Conservation (phyloP, 2,329 filamentous ascomycete genomes). For the Hawksworthiomyces lignivorus region DNA sequence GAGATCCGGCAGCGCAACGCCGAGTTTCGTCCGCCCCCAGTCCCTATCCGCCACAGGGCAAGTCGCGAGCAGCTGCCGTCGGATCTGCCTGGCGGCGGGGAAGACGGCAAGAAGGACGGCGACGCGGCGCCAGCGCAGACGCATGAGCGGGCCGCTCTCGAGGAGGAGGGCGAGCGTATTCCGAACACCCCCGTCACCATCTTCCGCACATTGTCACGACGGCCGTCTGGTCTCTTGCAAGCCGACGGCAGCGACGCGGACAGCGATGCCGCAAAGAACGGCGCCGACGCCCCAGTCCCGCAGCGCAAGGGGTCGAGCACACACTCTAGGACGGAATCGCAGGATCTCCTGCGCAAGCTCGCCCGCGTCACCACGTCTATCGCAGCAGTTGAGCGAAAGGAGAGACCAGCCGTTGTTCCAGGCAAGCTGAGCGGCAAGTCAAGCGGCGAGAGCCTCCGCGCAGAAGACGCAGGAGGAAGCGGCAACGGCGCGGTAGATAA, state of each 20-base stretch:
- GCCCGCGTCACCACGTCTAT: constrained; percentile 27
- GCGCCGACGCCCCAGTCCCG: constrained; percentile 9
- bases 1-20: constrained; percentile 46
- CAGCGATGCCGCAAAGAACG: not conserved
- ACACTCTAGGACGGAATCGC: constrained; percentile 31
- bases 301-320: constrained; percentile 12
- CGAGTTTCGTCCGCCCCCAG: constrained; percentile 24
- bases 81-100: not conserved
- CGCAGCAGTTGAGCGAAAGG: constrained; percentile 3
- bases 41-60: constrained; percentile 22
- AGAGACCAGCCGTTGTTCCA: not conserved
- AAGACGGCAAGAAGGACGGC: not conserved
- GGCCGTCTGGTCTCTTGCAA: constrained; percentile 2
- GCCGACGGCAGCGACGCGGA: constrained; percentile 7
- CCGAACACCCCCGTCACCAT: constrained; percentile 34
- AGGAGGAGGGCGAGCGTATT: constrained; percentile 25
- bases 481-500: not conserved
- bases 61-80: constrained; percentile 19
- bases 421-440: not conserved
- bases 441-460: constrained; percentile 4
- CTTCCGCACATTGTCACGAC: constrained; percentile 21
- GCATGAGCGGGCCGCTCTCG: constrained; percentile 2
- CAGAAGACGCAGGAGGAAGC: not conserved
- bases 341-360: constrained; percentile 42
- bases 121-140: constrained; percentile 17